These are phyloP conservation scores for Musa acuminata DNA, from an alignment of 176 grass and related monocot species.

Conservation along the genomic window DNA sequence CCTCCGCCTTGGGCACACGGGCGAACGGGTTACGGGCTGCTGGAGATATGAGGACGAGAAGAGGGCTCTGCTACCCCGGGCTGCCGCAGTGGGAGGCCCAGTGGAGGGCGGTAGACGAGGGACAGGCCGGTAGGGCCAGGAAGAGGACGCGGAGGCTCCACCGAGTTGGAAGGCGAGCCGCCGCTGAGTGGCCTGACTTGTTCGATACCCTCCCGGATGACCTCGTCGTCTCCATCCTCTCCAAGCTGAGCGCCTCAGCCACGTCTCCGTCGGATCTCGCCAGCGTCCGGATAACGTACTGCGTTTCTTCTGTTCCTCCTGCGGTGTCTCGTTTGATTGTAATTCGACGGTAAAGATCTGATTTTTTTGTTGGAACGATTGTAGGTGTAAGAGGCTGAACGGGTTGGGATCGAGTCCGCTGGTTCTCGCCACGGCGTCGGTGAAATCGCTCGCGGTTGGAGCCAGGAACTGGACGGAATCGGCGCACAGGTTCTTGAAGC, in stretches of 20 bases:
- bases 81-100: not conserved
- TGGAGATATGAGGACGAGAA: conserved; percentile 43
- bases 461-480: conserved; percentile 31
- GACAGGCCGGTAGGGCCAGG: conserved; percentile 2
- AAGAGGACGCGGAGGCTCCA: not conserved
- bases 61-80: conserved; percentile 29
- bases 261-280: conserved; percentile 45
- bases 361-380: not conserved
- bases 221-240: conserved; percentile 47
- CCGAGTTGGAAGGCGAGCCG: not conserved
- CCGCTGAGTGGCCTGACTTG: conserved; percentile 14
- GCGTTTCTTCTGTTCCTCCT: not conserved
- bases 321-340: not conserved
- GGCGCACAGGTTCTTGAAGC: conserved; percentile 38
- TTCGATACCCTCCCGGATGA: conserved; percentile 60
- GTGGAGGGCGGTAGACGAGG: not conserved
- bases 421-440: conserved; percentile 34
- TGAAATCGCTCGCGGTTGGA: conserved; percentile 21
- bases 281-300: conserved; percentile 41
- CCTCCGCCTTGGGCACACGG: too few species aligned
- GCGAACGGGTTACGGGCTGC: too few species aligned
- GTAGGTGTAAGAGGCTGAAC: conserved; percentile 56
- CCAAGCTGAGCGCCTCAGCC: conserved; percentile 49
- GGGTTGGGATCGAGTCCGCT: conserved; percentile 20
- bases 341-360: not conserved